phyloP scores from a whole-genome alignment of 2,329 filamentous ascomycete species.

The Teratosphaeria gauchensis region DNA sequence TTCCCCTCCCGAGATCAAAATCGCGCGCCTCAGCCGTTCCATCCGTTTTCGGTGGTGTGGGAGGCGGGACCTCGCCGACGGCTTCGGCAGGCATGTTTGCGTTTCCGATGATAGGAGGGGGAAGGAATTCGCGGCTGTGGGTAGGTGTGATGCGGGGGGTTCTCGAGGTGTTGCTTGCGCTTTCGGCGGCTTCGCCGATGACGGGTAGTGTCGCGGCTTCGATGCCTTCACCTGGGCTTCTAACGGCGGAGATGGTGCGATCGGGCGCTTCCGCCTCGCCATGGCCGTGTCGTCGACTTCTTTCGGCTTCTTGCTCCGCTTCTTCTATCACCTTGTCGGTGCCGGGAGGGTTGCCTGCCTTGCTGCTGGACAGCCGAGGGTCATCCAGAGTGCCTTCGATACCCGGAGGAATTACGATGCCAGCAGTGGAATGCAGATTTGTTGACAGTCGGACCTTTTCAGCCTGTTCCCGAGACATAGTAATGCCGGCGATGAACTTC shows the following conservation, averaged over 20 bases:
- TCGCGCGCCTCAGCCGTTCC: conserved; percentile 1
- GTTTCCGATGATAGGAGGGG: conserved; percentile 13
- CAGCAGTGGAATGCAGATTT: conserved; percentile 14
- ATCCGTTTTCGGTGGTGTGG: conserved; percentile 24
- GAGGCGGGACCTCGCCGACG: conserved; percentile 22
- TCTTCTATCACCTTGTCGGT: conserved; percentile 48
- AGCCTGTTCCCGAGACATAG: conserved; percentile 80
- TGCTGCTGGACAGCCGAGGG: conserved; percentile 30
- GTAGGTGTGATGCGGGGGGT: conserved; percentile 13
- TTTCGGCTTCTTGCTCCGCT: conserved; percentile 54
- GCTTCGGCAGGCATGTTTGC: conserved; percentile 17
- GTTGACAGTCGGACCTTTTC: conserved; percentile 33
- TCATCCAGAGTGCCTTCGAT: conserved; percentile 25
- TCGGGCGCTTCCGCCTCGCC: conserved; percentile 51
- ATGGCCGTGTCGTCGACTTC: conserved; percentile 41
- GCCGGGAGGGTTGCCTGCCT: conserved; percentile 27
- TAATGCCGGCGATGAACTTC: conserved; percentile 82
- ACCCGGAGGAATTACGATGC: conserved; percentile 10
- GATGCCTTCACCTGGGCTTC: conserved; percentile 47
- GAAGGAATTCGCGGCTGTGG: conserved; percentile 15
- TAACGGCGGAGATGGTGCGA: conserved; percentile 48
- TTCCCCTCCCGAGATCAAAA: conserved; percentile 10
- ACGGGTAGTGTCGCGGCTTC: conserved; percentile 61
- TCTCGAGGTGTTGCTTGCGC: conserved; percentile 43
- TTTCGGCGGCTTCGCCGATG: conserved; percentile 83